Evolutionary conservation across 345 rosid genomes (phyloP), one percentile per base, ranked within the genome.

Genomic region (Gossypium raimondii): DNA sequence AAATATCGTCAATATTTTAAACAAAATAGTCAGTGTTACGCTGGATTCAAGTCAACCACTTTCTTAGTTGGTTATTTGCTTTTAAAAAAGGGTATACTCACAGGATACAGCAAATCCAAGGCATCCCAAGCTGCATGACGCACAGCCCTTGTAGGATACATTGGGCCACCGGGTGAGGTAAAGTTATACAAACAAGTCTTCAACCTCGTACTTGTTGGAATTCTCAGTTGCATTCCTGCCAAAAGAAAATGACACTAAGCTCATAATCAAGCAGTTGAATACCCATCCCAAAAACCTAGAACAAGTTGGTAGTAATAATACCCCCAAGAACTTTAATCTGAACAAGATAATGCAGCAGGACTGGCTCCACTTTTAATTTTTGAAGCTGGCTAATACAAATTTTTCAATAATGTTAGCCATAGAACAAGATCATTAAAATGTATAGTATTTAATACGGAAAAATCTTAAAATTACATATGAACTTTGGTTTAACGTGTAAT

Each of bases 41-140:
- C 7, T 34, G 41, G 41, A 34, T 5, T 34, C 41, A 34, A 34
- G 2, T 34, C 7, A 1, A 7, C 38, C 38, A 34, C 6, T 34
- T 34, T 34, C 38, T 34, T 52, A 2, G 9, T 6, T 17, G 17
- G 57, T 0, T 55, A 9, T 18, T 18, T 55, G 53, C 5, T 20
- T 14, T 57, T 20, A 64, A 13, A 48, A 51, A 20, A 5, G 55
- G 4, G n/a, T 17, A n/a, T 75, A 93, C 99, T 93, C 76, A 92
- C 99, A 0, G 99, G 99, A 71, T 87, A 96, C 73, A 95, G 97
- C 10, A 84, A 86, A 86, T 93, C 98, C 65, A 96, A 83, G 52
- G 98, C 86, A 73, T 89, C 97, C 99, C 99, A 93, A 27, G 99
- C 97, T 47, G 97, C 98, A 89, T 93, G 98, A 45, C 97, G 97